Evolutionary conservation across 257 asterid genomes (phyloP).

Genomic region (Nicotiana otophora): DNA sequence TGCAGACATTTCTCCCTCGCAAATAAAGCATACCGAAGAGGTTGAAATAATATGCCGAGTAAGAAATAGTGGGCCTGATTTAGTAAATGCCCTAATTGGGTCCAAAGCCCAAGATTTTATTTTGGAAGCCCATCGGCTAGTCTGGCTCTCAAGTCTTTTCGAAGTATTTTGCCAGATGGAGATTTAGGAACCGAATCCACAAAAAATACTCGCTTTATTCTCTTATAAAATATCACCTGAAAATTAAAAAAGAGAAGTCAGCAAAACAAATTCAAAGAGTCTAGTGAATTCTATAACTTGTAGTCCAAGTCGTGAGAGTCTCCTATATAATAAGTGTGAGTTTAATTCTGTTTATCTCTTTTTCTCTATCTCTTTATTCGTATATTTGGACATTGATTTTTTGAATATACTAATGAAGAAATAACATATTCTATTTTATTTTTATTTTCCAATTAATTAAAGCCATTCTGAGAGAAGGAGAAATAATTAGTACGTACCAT

Average conservation of each 20-base stretch:
- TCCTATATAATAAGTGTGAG: not conserved
- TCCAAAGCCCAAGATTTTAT: not conserved
- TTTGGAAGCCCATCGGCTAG: slow-evolving; percentile 33
- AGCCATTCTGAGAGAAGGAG: not conserved
- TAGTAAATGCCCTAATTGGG: not conserved
- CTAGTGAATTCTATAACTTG: not conserved
- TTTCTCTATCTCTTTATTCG: too few species aligned
- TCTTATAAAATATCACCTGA: slow-evolving; percentile 87
- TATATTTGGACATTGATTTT: not conserved
- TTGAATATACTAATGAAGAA: too few species aligned
- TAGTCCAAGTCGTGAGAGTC: not conserved
- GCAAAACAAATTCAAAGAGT: not conserved
- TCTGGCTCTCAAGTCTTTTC: slow-evolving; percentile 81
- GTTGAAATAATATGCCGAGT: not conserved
- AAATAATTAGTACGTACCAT: not conserved
- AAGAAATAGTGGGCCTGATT: not conserved
- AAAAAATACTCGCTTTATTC: slow-evolving; percentile 62
- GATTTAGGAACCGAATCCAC: slow-evolving; percentile 67
- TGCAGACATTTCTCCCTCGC: too few species aligned
- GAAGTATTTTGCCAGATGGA: slow-evolving; percentile 85
- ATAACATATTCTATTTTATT: too few species aligned
- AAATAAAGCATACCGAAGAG: too few species aligned
- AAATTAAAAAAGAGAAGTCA: not conserved
- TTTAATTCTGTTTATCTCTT: too few species aligned
- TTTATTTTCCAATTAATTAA: not conserved